Evolutionary conservation across 768 basidiomycete genomes (phyloP).

Genomic region (Cystofilobasidium capitatum): DNA sequence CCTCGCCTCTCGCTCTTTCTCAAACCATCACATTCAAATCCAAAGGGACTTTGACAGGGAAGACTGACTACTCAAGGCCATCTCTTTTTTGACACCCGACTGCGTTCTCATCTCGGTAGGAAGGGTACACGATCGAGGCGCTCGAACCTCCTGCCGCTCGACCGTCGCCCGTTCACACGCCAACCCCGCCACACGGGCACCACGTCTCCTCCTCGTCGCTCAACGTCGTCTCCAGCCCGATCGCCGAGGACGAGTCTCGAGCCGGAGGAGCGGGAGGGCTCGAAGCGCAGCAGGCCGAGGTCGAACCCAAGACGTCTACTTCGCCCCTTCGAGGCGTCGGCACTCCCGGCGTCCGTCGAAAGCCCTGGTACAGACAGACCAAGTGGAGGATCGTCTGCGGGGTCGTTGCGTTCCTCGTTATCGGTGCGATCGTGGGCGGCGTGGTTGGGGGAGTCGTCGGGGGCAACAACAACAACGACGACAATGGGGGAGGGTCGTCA

Average conservation of each 20-base stretch:
- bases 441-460: not conserved
- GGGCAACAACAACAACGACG: not conserved
- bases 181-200: not conserved
- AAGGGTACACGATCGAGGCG: not conserved
- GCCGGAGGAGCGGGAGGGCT: no score
- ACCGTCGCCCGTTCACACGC: not conserved
- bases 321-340: no score
- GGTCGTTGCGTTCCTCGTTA: not conserved
- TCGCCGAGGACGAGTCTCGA: no score
- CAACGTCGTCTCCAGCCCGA: not conserved
- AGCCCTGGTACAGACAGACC: not conserved
- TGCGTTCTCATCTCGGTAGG: not conserved
- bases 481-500: no score
- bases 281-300: no score
- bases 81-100: not conserved
- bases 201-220: not conserved
- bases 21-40: not conserved
- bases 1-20: not conserved
- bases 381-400: not conserved
- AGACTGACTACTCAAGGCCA: no score
- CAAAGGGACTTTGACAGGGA: no score
- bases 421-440: conserved; percentile 1
- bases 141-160: not conserved
- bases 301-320: no score
- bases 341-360: no score